These are phyloP conservation scores for Diaporthe ampelina DNA, from an alignment of 2,329 filamentous ascomycete genomes.

Conservation along the genomic window DNA sequence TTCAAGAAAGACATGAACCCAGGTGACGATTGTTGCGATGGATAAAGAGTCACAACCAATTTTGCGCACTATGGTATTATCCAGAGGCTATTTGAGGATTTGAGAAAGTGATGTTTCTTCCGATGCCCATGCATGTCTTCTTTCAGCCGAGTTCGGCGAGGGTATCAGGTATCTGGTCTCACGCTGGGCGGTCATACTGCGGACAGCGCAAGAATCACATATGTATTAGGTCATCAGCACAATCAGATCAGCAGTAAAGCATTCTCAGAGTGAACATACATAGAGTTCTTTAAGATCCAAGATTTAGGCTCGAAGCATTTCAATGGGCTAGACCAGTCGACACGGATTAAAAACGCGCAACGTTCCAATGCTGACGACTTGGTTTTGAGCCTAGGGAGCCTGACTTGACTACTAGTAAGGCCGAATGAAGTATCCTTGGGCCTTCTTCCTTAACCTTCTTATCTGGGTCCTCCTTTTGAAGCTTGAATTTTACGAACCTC, in stretches of 20 bases:
- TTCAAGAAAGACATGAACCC: conserved; percentile 20
- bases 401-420: not conserved
- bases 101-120: conserved; percentile 9
- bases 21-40: conserved; percentile 16
- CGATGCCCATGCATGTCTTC: not conserved
- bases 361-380: conserved; percentile 6
- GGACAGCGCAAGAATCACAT: conserved; percentile 11
- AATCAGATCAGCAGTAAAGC: conserved; percentile 11
- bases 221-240: conserved; percentile 14
- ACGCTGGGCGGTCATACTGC: not conserved
- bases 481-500: not conserved
- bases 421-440: not conserved
- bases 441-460: not conserved
- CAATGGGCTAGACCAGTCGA: not conserved
- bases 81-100: conserved; percentile 5
- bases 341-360: conserved; percentile 3
- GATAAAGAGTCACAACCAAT: not conserved
- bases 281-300: not conserved
- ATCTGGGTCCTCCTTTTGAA: conserved; percentile 9
- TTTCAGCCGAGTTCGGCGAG: conserved; percentile 4
- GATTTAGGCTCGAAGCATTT: conserved; percentile 1
- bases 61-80: not conserved
- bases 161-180: not conserved
- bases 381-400: conserved; percentile 9
- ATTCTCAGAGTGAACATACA: conserved; percentile 7